These are phyloP conservation scores for Melaleuca quinquenervia DNA, from an alignment of 345 rosid species.

Conservation along the genomic window DNA sequence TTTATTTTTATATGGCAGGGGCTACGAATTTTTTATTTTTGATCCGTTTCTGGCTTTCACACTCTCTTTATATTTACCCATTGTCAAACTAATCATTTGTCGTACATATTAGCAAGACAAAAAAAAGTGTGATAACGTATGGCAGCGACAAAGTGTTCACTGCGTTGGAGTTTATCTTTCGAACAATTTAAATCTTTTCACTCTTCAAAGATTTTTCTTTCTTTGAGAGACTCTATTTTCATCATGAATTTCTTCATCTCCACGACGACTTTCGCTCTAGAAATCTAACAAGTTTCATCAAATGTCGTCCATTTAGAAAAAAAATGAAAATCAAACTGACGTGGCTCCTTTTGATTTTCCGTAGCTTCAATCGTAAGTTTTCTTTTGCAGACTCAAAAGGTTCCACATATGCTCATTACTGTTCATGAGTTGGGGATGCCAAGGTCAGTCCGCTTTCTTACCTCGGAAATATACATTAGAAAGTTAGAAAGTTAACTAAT, in stretches of 20 bases:
- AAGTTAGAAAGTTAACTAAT: background rate
- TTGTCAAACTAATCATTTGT: background rate
- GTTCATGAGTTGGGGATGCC: background rate
- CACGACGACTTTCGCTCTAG: background rate
- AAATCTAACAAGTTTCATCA: background rate
- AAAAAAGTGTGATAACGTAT: background rate
- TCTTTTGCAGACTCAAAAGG: background rate
- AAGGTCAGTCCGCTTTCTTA: background rate
- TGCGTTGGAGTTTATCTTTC: background rate
- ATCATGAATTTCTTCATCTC: background rate
- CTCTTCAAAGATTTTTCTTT: background rate
- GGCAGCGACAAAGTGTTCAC: background rate
- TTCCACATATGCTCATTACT: accelerated
- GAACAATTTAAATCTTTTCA: background rate
- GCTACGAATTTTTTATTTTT: no score
- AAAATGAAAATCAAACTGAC: no score
- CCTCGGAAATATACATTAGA: background rate
- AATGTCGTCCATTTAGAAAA: background rate
- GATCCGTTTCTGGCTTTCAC: background rate
- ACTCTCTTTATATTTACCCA: background rate
- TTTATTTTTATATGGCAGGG: no score
- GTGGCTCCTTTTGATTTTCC: no score
- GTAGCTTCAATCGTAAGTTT: background rate
- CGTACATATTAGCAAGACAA: background rate
- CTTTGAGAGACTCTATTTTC: background rate